These are phyloP conservation scores for Prunella vulgaris DNA, from an alignment of 257 asterid species.

Conservation along the genomic window DNA sequence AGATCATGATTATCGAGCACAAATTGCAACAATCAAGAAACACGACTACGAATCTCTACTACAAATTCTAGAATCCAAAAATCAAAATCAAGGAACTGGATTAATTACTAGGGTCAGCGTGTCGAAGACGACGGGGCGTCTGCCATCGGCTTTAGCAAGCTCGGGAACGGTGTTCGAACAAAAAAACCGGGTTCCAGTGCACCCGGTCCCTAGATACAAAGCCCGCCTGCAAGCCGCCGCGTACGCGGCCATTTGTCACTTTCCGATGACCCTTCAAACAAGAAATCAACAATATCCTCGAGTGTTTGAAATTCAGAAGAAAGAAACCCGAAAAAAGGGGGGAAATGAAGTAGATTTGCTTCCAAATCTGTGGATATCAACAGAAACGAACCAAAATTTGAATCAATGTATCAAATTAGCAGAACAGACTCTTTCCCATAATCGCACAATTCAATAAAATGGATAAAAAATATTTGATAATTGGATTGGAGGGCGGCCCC, in stretches of 20 bases:
- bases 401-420: neutral
- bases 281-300: neutral
- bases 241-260: constrained; percentile 46
- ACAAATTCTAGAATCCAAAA: neutral
- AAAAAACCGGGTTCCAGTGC: constrained; percentile 21
- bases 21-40: neutral
- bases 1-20: neutral
- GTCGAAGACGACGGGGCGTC: constrained; percentile 76
- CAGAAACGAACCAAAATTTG: neutral
- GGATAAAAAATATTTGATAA: too few species aligned
- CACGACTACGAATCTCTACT: neutral
- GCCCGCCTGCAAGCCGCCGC: constrained; percentile 49
- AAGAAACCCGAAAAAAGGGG: neutral
- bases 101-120: constrained; percentile 73
- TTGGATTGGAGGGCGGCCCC: too few species aligned
- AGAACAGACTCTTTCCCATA: neutral
- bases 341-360: neutral
- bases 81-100: neutral
- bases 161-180: constrained; percentile 44
- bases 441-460: neutral
- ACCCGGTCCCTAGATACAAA: constrained; percentile 25
- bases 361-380: neutral
- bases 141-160: constrained; percentile 43
- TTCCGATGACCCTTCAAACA: neutral
- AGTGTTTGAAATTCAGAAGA: neutral